Base-by-base conservation (phyloP, 371 early-diverging fungal genomes). In the Mortierella sp. region DNA sequence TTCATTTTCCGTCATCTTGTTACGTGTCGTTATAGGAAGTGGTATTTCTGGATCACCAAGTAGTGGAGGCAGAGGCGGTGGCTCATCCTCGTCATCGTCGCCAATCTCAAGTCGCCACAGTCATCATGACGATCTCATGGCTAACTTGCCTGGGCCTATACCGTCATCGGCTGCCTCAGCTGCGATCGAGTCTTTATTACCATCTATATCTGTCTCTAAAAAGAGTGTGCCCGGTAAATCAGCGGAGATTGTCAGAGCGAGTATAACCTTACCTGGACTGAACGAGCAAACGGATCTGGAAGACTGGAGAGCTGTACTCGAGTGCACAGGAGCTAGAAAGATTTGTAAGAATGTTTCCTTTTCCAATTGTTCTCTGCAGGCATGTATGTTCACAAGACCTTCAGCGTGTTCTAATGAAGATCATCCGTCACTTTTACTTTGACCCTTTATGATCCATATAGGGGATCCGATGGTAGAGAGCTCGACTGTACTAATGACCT, bases 381-480 rank as follows among this genome's bases (percentile, higher is more conserved):
- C 52, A 64, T 51, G 64, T 49, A 12, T 60, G 35, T 39, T 58
- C 58, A 58, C 62, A 62, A 40, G 65, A 51, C 30, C 18, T 37
- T 4, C 22, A 64, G 35, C 24, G 40, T 43, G 64, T 37, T 47
- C 45, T 37, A 64, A 66, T 22, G 9, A 45, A 51, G 55, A 28
- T 55, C 66, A 54, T 35, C 20, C 39, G 35, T 9, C 26, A n/a
- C 11, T 18, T 32, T 22, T 16, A 51, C 45, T 30, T 30, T 55
- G 4, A 18, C 49, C 49, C 14, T 12, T n/a, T n/a, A n/a, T n/a
- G n/a, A 45, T 55, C 14, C 10, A 30, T 43, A 47, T 65, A 83
- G 84, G 84, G 84, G 84, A 83, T 62, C 78, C 51, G 49, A 83
- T 83, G 84, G 79, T 83, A 37, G 84, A 83, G 51, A 83, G 84